Conservation (phyloP, 2,329 filamentous ascomycete species). For the Pseudofabraea citricarpa region DNA sequence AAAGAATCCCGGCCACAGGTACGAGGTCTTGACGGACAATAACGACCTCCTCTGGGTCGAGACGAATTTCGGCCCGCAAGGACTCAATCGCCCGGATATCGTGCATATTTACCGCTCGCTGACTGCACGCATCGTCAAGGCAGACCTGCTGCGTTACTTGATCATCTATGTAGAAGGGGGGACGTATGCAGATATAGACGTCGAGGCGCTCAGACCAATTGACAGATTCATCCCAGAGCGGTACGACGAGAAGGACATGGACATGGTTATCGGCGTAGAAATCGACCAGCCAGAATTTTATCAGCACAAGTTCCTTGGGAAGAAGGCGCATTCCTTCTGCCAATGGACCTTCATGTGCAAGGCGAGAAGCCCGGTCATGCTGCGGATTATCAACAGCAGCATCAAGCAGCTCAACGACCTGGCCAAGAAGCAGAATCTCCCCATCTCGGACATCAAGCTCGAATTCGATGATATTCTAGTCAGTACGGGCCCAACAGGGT, state of each 20-base stretch:
- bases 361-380: slow-evolving; percentile 62
- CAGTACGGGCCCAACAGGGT: slow-evolving; percentile 68
- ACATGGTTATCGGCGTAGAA: slow-evolving; percentile 67
- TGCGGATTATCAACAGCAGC: slow-evolving; percentile 63
- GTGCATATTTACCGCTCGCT: slow-evolving; percentile 55
- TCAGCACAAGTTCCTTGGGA: slow-evolving; percentile 60
- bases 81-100: slow-evolving; percentile 63
- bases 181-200: slow-evolving; percentile 56
- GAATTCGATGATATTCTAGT: slow-evolving; percentile 70
- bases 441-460: slow-evolving; percentile 56
- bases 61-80: slow-evolving; percentile 59
- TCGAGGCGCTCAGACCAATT: slow-evolving; percentile 48
- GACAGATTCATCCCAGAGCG: slow-evolving; percentile 57
- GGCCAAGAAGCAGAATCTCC: slow-evolving; percentile 51
- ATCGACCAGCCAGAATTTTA: slow-evolving; percentile 64
- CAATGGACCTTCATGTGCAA: slow-evolving; percentile 74
- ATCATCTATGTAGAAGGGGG: slow-evolving; percentile 55
- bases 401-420: slow-evolving; percentile 60
- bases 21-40: slow-evolving; percentile 48
- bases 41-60: slow-evolving; percentile 66
- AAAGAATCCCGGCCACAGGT: slow-evolving; percentile 60
- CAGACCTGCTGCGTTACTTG: slow-evolving; percentile 61
- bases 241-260: slow-evolving; percentile 59
- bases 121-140: slow-evolving; percentile 61
- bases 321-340: slow-evolving; percentile 66